Evolutionary conservation across 1,284 basidiomycete species (phyloP).

Genomic region (Wallemia ichthyophaga): DNA sequence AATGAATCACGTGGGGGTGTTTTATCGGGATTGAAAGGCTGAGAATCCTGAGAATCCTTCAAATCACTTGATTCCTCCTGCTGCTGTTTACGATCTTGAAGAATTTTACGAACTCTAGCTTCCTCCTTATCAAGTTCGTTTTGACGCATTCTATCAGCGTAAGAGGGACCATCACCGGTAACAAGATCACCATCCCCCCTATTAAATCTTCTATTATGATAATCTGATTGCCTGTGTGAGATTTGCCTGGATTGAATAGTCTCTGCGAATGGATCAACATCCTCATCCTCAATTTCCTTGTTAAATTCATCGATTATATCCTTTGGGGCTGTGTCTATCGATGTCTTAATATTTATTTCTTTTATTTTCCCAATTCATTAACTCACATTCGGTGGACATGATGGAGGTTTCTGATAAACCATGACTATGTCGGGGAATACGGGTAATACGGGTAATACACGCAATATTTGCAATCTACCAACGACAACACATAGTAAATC

Average conservation of each 20-base stretch:
- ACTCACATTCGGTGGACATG: no score
- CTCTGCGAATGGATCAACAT: conserved; percentile 75
- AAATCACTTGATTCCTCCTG: conserved; percentile 52
- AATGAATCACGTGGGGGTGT: conserved; percentile 14
- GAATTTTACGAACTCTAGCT: conserved; percentile 45
- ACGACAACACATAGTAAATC: background rate
- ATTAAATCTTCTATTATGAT: conserved; percentile 71
- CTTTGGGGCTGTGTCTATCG: conserved; percentile 46
- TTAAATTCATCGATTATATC: conserved; percentile 85
- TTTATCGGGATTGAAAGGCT: conserved; percentile 4
- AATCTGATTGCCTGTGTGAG: conserved; percentile 59
- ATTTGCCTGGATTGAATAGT: conserved; percentile 77
- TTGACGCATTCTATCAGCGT: conserved; percentile 86
- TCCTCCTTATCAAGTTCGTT: conserved; percentile 82
- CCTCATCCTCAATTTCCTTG: conserved; percentile 64
- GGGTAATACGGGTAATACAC: no score
- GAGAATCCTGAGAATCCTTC: conserved; percentile 31
- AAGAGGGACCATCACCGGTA: conserved; percentile 44
- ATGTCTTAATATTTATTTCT: background rate
- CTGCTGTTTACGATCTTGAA: conserved; percentile 41
- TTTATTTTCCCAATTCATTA: background rate
- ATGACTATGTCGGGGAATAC: no score
- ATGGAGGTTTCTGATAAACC: background rate
- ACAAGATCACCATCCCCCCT: conserved; percentile 26
- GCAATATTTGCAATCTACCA: background rate